These are phyloP conservation scores for Xylaria sp. DNA, from an alignment of 2,329 filamentous ascomycete species.

Conservation along the genomic window DNA sequence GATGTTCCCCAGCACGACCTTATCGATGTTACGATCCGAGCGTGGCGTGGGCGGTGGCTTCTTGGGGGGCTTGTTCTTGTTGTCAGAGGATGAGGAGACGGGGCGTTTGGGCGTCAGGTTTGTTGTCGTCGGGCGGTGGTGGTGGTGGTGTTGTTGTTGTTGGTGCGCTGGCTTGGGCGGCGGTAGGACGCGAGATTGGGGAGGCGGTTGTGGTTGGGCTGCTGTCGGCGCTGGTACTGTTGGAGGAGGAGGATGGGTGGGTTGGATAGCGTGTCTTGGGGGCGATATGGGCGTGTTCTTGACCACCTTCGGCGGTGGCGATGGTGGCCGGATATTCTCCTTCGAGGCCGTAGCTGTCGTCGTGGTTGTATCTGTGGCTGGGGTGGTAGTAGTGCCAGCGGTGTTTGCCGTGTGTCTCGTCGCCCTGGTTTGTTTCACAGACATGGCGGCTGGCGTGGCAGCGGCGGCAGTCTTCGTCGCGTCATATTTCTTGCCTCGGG, in stretches of 20 bases:
- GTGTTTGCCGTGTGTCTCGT: conserved; percentile 9
- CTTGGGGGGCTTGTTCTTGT: conserved; percentile 22
- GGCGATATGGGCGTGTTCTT: not conserved
- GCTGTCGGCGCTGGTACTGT: not conserved
- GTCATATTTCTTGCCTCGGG: conserved; percentile 13
- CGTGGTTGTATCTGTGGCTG: not conserved
- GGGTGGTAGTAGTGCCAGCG: not conserved
- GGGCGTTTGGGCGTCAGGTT: conserved; percentile 37
- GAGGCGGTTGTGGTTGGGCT: conserved; percentile 1
- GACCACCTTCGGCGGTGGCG: not conserved
- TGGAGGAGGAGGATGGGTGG: not conserved
- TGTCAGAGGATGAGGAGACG: conserved; percentile 5
- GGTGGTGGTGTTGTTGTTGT: conserved; percentile 1
- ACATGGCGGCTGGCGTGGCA: not conserved
- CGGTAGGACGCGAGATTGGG: conserved; percentile 5
- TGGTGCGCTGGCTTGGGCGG: conserved; percentile 7
- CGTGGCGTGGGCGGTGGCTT: conserved; percentile 41
- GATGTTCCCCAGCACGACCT: conserved; percentile 82
- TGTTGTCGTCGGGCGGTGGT: not conserved
- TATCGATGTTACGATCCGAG: conserved; percentile 77
- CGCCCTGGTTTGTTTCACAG: conserved; percentile 20
- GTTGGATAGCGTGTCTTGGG: not conserved
- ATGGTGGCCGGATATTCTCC: conserved; percentile 17
- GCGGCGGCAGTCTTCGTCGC: conserved; percentile 18
- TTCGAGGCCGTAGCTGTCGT: conserved; percentile 6